phyloP scores from a whole-genome alignment of 2,329 filamentous ascomycete species.

The Ascochyta clinopodiicola region DNA sequence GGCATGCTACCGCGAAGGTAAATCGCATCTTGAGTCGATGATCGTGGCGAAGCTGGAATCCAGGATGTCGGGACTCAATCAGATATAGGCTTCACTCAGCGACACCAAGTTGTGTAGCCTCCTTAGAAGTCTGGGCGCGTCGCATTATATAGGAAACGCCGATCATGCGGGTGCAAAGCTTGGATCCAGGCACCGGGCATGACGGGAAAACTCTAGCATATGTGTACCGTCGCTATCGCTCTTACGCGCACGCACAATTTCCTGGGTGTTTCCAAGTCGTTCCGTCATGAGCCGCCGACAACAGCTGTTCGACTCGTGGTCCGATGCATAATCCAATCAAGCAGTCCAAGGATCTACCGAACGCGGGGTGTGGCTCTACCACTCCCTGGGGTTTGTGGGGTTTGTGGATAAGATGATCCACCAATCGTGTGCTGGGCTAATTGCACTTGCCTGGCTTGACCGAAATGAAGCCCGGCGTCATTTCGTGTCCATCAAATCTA shows the following conservation, averaged over 20 bases:
- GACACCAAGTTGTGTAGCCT: too few species aligned
- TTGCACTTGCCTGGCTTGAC: background rate
- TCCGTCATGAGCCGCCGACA: conserved; percentile 3
- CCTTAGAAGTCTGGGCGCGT: background rate
- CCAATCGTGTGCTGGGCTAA: conserved; percentile 20
- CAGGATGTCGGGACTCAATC: background rate
- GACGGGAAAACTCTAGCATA: conserved; percentile 6
- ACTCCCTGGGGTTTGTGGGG: conserved; percentile 21
- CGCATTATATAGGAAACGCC: conserved; percentile 3
- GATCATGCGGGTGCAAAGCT: too few species aligned
- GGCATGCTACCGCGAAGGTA: conserved; percentile 3
- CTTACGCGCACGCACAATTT: conserved; percentile 5
- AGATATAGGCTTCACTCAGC: background rate
- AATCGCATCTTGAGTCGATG: conserved; percentile 21
- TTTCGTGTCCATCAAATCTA: background rate
- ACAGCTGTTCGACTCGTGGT: background rate
- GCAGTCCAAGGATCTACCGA: background rate
- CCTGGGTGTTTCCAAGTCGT: background rate
- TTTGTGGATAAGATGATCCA: conserved; percentile 26
- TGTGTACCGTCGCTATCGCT: background rate
- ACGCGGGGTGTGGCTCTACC: conserved; percentile 24
- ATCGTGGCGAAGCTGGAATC: background rate
- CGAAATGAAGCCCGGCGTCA: background rate
- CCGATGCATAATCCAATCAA: conserved; percentile 9
- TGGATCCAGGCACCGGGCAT: background rate